These are phyloP conservation scores for Colletotrichum tabaci DNA, from an alignment of 2,329 filamentous ascomycete species.

Conservation along the genomic window DNA sequence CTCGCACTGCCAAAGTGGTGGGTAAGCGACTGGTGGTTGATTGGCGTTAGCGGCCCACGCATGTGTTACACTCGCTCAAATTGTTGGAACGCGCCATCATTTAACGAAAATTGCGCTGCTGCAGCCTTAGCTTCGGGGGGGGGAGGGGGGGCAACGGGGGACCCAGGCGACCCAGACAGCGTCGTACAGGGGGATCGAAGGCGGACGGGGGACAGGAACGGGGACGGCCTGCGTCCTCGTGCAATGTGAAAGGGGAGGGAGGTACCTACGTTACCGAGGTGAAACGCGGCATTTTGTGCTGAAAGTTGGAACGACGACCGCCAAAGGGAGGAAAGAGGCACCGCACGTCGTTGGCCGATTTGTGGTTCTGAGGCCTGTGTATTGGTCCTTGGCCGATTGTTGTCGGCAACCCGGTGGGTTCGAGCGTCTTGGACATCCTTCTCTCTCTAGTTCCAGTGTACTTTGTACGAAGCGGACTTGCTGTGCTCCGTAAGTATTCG, in stretches of 20 bases:
- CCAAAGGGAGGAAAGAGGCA: background rate
- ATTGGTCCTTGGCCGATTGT: background rate
- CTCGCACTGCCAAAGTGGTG: background rate
- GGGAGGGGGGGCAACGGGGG: slow-evolving; percentile 1
- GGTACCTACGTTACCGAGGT: background rate
- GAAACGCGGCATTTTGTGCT: background rate
- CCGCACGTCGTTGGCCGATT: background rate
- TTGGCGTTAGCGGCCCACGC: slow-evolving; percentile 1
- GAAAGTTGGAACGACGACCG: background rate
- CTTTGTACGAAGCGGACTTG: slow-evolving; percentile 3
- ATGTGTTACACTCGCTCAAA: slow-evolving; percentile 37
- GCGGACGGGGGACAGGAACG: too few relatives aligned
- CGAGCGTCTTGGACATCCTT: background rate
- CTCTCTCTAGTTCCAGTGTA: background rate
- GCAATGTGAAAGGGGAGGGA: background rate
- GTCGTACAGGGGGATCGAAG: slow-evolving; percentile 13
- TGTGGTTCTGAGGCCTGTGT: background rate
- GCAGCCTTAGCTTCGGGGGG: slow-evolving; percentile 22
- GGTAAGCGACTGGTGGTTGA: too few relatives aligned
- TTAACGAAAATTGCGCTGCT: slow-evolving; percentile 20
- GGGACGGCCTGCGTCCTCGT: background rate
- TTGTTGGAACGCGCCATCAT: slow-evolving; percentile 39
- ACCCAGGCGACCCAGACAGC: slow-evolving; percentile 12
- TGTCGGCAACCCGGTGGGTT: slow-evolving; percentile 3
- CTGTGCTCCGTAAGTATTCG: slow-evolving; percentile 20